Evolutionary conservation across 495 filamentous ascomycete species (phyloP), one percentile per base, ranked within the genome.

Genomic region (Usnea hakonensis): DNA sequence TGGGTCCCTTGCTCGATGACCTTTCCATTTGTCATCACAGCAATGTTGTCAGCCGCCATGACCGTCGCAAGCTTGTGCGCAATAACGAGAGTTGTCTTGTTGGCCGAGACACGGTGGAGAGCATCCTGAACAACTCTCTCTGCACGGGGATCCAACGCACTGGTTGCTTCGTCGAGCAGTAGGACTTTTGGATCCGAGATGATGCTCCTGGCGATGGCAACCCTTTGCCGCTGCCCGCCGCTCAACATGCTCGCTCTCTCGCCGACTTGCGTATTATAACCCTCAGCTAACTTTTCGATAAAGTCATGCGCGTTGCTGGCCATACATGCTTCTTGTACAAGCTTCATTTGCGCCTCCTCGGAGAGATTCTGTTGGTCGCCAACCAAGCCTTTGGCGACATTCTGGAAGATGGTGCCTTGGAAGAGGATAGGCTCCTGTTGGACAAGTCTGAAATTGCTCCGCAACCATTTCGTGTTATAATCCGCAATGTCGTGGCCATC

Each of bases 391-490:
- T 85, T 78, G 30, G 78, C 79, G 46, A 90, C 85, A 63, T 90
- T 90, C 54, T 89, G 83, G 59, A 87, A 69, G 16, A 90, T 77
- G 0, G 87, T 87, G 4, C 83, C 78, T 38, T 83, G 77, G 33
- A 90, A 78, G 0, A 90, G 77, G 23, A 82, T 77, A 1, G 87
- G 84, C 40, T 89, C 85, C 68, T 91, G 86, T 63, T 87, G 80
- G 10, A 90, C 88, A 5, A 84, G 71, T 32, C 88, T 87, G 58
- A 97, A 88, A 59, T 94, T 87, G 69, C 91, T 88, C 40, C 93
- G 85, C 61, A 97, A 73, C 90, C 90, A 96, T 44, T 84, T 84
- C 41, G 96, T 79, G 70, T 96, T 97, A 60, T 96, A 74, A 2
- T 79, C 81, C 64, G 81, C 81, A 35, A 96, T 85, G 67, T 94